Base-by-base conservation (phyloP, 345 rosid species). In the Euphorbia pulcherrima region DNA sequence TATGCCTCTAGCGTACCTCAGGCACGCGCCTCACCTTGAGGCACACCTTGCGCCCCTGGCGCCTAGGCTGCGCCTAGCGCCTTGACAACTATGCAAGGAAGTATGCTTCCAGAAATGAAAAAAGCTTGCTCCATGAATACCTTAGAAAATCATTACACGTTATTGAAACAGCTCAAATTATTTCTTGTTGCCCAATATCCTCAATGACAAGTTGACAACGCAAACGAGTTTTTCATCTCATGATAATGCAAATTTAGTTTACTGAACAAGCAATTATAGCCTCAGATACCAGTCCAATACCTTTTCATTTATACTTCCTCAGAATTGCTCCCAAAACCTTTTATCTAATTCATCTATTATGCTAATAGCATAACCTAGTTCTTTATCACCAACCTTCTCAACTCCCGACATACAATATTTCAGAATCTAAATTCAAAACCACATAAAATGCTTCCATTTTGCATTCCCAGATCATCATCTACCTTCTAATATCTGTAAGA, bases 371-470 rank as follows among this genome's bases (percentile, higher is more conserved):
- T 4, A 58, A 18, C 61, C 48, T 18, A 48, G 9, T 40, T 35
- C 47, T 28, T 61, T 55, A 44, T 18, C 30, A 28, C 68, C 52
- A 50, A 56, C 18, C 39, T 47, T 56, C 60, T 44, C 63, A 46
- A 44, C 58, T 54, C 71, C 60, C 48, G 46, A 58, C 41, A 18
- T 26, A 30, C 13, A 58, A 65, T 41, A 30, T 18, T 17, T 26
- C 9, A 68, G 16, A 68, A 28, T 41, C 33, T 21, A 10, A 50
- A 35, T 51, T 7, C 14, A 24, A 47, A 17, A 1, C 21, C 24
- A 24, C 41, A 21, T 17, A 58, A 17, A 18, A 51, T 8, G 27
- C 40, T 47, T 29, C 11, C 35, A 41, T 8, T 10, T 24, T 28
- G 35, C 59, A 53, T 53, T 14, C 17, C 48, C 28, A 16, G 44